Evolutionary conservation across 495 filamentous ascomycete species (phyloP), one percentile per base, ranked within the genome.

Genomic region (Hypoxylon trugodes): DNA sequence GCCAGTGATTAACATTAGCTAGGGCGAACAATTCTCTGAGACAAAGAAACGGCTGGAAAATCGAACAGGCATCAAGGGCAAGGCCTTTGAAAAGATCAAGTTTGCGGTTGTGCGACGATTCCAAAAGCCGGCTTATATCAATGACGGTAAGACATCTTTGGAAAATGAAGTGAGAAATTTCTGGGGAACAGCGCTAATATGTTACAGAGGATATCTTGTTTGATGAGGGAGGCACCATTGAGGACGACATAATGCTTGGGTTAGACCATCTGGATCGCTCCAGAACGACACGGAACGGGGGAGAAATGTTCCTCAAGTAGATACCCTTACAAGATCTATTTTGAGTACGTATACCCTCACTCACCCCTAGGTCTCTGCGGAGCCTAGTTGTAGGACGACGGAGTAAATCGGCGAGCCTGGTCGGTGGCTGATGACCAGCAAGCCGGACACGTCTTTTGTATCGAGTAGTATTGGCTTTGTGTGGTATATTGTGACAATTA

Each of bases 1-100:
- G 15, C 40, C 16, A 37, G 18, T 33, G 10, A 28, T 43, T 73
- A 40, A 77, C 58, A 6, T 7, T 2, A 25, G 15, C n/a, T 57
- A 95, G 88, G 90, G 88, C 28, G 95, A 98, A 71, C 75, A 81
- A 30, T 99, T 98, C 78, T 85, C 87, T 33, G 89, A 98, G 25
- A 97, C 95, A 46, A 96, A 93, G 78, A 88, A 93, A 68, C 87
- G 95, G 18, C 81, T 99, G 2, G 91, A 92, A 66, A 91, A 90
- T 71, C 85, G 95, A 43, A 96, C 90, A 2, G 93, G 93, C 9
- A 87, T 99, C 73, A 98, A 97, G 78, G 95, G 95, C 62, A 98
- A 98, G 80, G 91, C 91, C 53, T 95, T 98, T 62, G 95, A 99
- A 75, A 99, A 97, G 81, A 93, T 98, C 73, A 97, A 93, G 76